Conservation (phyloP, 2,329 filamentous ascomycete genomes). For the Aureobasidium sp. region DNA sequence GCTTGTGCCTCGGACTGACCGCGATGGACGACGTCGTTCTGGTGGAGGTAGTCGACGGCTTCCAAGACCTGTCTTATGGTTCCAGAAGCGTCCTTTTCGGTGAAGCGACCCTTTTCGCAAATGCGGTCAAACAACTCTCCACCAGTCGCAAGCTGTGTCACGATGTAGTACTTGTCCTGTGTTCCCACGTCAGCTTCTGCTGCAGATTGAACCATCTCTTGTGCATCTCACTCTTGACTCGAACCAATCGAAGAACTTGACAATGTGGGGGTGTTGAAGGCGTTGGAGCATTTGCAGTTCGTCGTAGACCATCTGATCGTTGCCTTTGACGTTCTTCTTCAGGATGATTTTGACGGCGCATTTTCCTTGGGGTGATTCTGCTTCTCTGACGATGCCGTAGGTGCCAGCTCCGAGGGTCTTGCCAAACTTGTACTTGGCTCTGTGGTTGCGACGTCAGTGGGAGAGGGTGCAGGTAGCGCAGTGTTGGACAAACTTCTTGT, state of each 20-base stretch:
- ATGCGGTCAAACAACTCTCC: constrained; percentile 97
- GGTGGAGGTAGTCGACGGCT: constrained; percentile 89
- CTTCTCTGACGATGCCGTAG: constrained; percentile 96
- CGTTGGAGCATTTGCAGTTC: constrained; percentile 89
- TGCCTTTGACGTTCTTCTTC: constrained; percentile 98
- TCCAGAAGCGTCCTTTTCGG: constrained; percentile 92
- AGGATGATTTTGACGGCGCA: constrained; percentile 98
- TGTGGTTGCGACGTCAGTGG: constrained; percentile 27
- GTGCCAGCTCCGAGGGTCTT: constrained; percentile 91
- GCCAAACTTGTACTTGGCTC: constrained; percentile 83
- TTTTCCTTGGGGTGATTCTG: constrained; percentile 74
- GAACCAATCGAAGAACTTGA: constrained; percentile 97
- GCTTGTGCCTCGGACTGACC: constrained; percentile 42
- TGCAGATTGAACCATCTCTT: not conserved
- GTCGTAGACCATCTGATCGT: constrained; percentile 98
- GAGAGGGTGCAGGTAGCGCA: constrained; percentile 11
- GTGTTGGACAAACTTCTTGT: constrained; percentile 68
- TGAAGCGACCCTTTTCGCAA: constrained; percentile 96
- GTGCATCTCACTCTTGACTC: constrained; percentile 70
- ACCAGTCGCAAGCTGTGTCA: constrained; percentile 90
- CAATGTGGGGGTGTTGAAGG: constrained; percentile 89
- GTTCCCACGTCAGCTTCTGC: not conserved
- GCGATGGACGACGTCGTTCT: constrained; percentile 92
- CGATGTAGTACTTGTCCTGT: constrained; percentile 99
- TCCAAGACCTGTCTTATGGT: constrained; percentile 91